These are phyloP conservation scores for Irpex rosettiformis DNA, from an alignment of 1,284 basidiomycete genomes.

Conservation along the genomic window DNA sequence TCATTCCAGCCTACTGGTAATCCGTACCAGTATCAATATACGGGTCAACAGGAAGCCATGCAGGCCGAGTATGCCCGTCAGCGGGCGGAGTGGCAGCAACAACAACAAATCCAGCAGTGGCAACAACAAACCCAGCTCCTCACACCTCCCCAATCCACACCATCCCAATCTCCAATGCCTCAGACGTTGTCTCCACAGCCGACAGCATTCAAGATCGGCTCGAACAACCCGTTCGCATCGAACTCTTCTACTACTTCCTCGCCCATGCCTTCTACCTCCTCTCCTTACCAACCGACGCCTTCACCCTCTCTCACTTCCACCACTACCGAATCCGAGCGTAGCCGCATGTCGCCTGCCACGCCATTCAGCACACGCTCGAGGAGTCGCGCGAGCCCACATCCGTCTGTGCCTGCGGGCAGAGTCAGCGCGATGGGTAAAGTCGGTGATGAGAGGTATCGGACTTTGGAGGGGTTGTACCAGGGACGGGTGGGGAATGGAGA, in stretches of 20 bases:
- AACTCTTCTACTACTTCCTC: conserved; percentile 9
- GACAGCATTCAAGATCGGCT: conserved; percentile 58
- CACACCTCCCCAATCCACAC: no score
- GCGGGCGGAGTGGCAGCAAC: conserved; percentile 50
- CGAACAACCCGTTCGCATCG: conserved; percentile 90
- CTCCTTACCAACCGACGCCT: conserved; percentile 20
- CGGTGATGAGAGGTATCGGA: conserved; percentile 40
- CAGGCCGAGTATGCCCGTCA: conserved; percentile 69
- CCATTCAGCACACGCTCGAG: conserved; percentile 32
- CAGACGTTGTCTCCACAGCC: conserved; percentile 52
- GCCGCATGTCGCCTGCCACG: conserved; percentile 28
- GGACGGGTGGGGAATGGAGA: conserved; percentile 5
- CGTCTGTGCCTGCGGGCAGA: not conserved
- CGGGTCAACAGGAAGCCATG: conserved; percentile 57
- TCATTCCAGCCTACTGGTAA: conserved; percentile 33
- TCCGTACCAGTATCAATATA: conserved; percentile 77
- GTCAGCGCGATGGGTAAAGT: not conserved
- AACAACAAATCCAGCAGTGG: conserved; percentile 27
- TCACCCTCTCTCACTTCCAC: conserved; percentile 8
- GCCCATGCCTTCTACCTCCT: not conserved
- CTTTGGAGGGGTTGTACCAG: conserved; percentile 20
- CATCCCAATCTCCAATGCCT: conserved; percentile 34
- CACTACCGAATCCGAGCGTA: conserved; percentile 25
- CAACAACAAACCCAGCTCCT: conserved; percentile 53
- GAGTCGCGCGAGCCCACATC: conserved; percentile 20